Evolutionary conservation across 2,329 filamentous ascomycete genomes (phyloP).

Genomic region (Aurifilum marmelostoma): DNA sequence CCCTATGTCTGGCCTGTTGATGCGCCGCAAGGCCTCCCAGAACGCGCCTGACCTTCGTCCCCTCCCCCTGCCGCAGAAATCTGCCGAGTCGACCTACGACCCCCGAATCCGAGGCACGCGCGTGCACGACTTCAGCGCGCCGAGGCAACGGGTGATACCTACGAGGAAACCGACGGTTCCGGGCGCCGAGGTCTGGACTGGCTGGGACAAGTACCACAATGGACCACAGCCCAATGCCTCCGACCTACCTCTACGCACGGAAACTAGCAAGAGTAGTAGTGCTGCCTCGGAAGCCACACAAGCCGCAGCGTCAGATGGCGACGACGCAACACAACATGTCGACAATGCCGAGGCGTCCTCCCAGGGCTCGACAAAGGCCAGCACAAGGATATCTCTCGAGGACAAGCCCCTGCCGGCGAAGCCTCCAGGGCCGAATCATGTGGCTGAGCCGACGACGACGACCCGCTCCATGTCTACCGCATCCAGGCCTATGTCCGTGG

Average conservation of each 20-base stretch:
- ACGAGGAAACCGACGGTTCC: constrained; percentile 25
- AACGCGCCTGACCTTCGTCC: constrained; percentile 48
- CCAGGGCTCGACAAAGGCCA: not conserved
- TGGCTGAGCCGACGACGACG: constrained; percentile 32
- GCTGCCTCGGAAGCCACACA: constrained; percentile 21
- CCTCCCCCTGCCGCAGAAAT: constrained; percentile 43
- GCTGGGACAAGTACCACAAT: constrained; percentile 17
- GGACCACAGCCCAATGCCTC: constrained; percentile 8
- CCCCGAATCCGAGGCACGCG: constrained; percentile 66
- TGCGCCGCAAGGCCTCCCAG: constrained; percentile 59
- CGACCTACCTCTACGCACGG: constrained; percentile 17
- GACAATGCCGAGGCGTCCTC: constrained; percentile 23
- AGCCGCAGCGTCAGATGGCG: constrained; percentile 15
- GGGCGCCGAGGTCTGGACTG: constrained; percentile 24
- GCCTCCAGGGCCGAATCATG: constrained; percentile 45
- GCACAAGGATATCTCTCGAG: constrained; percentile 29
- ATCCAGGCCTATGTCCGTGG: constrained; percentile 33
- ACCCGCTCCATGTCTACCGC: constrained; percentile 39
- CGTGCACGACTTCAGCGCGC: constrained; percentile 69
- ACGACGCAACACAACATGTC: constrained; percentile 7
- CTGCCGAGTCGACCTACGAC: constrained; percentile 58
- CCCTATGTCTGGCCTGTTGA: constrained; percentile 61
- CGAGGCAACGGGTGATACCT: constrained; percentile 46
- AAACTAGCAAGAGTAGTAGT: constrained; percentile 21
- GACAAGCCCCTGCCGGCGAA: constrained; percentile 32